These are phyloP conservation scores for Coffea humblotiana DNA, from an alignment of 305 asterid species.

Conservation along the genomic window DNA sequence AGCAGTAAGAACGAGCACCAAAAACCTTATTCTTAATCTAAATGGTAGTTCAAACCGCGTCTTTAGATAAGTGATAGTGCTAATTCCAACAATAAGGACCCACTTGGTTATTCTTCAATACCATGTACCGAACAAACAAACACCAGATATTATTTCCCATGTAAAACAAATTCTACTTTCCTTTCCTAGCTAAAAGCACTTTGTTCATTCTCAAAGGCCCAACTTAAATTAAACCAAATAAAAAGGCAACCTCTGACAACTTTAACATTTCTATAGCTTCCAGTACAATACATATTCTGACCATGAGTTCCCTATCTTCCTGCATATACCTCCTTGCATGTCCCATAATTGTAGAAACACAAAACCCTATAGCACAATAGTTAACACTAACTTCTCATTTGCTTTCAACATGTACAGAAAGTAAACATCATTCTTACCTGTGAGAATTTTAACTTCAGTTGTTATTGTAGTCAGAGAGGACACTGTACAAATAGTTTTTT, in stretches of 20 bases:
- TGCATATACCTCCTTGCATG: neutral
- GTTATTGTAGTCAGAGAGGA: neutral
- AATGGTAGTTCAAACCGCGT: neutral
- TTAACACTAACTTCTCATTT: neutral
- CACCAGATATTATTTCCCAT: slow-evolving; percentile 1
- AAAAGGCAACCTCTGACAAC: neutral
- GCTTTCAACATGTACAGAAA: neutral
- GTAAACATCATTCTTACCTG: neutral
- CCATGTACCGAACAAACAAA: neutral
- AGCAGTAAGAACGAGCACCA: neutral
- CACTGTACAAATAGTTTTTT: too few relatives aligned
- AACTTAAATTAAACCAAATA: neutral
- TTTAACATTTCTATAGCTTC: neutral
- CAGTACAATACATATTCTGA: neutral
- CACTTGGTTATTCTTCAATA: neutral
- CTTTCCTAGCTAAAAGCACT: neutral
- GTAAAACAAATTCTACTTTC: neutral
- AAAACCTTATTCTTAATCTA: neutral
- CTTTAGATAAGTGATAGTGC: neutral
- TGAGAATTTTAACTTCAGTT: neutral
- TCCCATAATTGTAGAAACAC: too few relatives aligned
- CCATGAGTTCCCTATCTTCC: neutral
- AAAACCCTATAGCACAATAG: too few relatives aligned
- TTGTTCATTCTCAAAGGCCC: neutral
- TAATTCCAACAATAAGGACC: neutral